Evolutionary conservation across 345 rosid species (phyloP).

Genomic region (Gossypium anomalum): DNA sequence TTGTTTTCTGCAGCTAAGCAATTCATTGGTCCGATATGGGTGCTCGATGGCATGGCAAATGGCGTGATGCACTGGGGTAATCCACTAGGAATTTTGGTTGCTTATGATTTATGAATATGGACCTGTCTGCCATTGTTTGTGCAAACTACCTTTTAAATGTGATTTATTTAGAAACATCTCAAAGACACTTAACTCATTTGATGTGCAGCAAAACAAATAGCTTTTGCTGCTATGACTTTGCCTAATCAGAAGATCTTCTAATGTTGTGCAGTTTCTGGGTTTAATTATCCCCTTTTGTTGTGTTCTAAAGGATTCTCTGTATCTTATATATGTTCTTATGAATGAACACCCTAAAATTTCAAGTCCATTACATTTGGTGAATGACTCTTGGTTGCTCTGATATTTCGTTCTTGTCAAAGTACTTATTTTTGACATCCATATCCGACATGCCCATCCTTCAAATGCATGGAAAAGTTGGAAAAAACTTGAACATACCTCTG

Average conservation of each 20-base stretch:
- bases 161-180: conserved; percentile 22
- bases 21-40: conserved; percentile 23
- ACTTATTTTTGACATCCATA: no score
- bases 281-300: not conserved
- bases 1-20: conserved; percentile 43
- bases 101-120: conserved; percentile 21
- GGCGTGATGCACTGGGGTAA: conserved; percentile 26
- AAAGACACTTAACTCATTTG: conserved; percentile 31
- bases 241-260: conserved; percentile 30
- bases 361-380: not conserved
- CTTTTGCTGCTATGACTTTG: conserved; percentile 35
- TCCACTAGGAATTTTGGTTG: conserved; percentile 31
- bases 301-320: not conserved
- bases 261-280: conserved; percentile 36
- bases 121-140: conserved; percentile 22
- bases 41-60: not conserved
- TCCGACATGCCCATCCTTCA: no score
- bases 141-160: conserved; percentile 17
- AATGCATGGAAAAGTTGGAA: no score
- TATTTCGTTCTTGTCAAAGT: not conserved
- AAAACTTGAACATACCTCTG: no score
- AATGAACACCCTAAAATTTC: not conserved
- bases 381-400: not conserved
- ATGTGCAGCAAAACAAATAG: conserved; percentile 29
- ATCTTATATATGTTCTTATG: not conserved